Evolutionary conservation across 192 early-diverging fungal genomes (phyloP), one percentile per base, ranked within the genome.

Genomic region (Allomyces macrogynus): DNA sequence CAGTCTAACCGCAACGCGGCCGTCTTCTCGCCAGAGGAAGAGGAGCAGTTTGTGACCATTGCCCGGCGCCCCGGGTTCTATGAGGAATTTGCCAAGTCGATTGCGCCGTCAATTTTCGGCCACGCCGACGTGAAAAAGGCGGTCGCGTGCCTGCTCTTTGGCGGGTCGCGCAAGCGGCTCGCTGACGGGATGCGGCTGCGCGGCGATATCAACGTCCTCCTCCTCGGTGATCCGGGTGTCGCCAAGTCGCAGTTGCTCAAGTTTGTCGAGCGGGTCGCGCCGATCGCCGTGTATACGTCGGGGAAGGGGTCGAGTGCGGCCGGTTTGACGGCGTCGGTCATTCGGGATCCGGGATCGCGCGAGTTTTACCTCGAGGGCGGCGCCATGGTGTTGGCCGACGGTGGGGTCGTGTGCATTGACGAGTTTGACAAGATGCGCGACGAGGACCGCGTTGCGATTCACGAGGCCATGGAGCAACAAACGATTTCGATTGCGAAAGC

Each of bases 401-500:
- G 95, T 62, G 96, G 94, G 71, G 93, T 97, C 61, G 93, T 99
- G 44, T 99, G 96, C 78, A 99, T 99, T 72, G 96, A 99, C 78
- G 96, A 99, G 79, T 99, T 99, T 74, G 96, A 99, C 76, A 99
- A 99, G 80, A 99, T 99, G 96, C 82, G 93, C 67, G 93, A 97
- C 61, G 95, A 97, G 76, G 96, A 99, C 75, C 85, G 95, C 61
- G 96, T 99, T 8, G 95, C 96, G 14, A 99, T 99, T 74, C 96
- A 99, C 77, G 96, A 99, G 78, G 96, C 96, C 43, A 99, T 99
- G 96, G 94, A 99, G 74, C 96, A 99, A 78, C 95, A 99, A 74
- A 99, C 96, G 5, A 99, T 99, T 66, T 95, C 91, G 16, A 99
- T 99, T 74, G 96, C 96, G 63, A 99, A 99, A 76, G 96, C 96